Evolutionary conservation across 352 stramenopile genomes (phyloP).

Genomic region (Phytophthora lateralis): DNA sequence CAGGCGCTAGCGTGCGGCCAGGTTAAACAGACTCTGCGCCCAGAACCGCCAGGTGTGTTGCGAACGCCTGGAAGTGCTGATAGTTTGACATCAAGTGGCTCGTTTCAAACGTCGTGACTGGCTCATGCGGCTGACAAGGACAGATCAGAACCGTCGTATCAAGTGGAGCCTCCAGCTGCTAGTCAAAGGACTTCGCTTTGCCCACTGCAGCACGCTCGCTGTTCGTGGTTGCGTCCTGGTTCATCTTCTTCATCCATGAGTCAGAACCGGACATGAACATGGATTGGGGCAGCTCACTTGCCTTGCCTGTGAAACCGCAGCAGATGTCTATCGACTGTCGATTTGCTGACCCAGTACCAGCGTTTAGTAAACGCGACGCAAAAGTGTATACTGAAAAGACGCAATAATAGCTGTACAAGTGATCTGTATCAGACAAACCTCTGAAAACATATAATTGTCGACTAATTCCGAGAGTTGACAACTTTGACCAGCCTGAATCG

Average conservation of each 20-base stretch:
- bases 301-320: neutral
- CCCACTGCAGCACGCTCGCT: neutral
- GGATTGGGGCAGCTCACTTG: constrained; percentile 4
- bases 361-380: neutral
- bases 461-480: too few species aligned
- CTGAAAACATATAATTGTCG: neutral
- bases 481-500: neutral
- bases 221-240: neutral
- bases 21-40: constrained; percentile 19
- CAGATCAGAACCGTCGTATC: constrained; percentile 5
- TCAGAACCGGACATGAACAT: constrained; percentile 12
- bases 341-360: neutral
- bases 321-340: neutral
- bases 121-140: neutral
- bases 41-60: constrained; percentile 31
- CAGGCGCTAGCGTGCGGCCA: constrained; percentile 3
- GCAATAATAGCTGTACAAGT: neutral
- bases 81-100: constrained; percentile 6
- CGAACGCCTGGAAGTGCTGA: constrained; percentile 14
- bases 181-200: constrained; percentile 9
- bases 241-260: constrained; percentile 2
- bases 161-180: constrained; percentile 6
- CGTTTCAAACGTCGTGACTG: constrained; percentile 7
- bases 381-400: constrained; percentile 3
- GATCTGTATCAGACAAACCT: neutral